Percentiles rank a stretch among this genome's conserved stretches.
Evolutionary conservation across 257 asterid species (phyloP).

Genomic region (Cordia subcordata): DNA sequence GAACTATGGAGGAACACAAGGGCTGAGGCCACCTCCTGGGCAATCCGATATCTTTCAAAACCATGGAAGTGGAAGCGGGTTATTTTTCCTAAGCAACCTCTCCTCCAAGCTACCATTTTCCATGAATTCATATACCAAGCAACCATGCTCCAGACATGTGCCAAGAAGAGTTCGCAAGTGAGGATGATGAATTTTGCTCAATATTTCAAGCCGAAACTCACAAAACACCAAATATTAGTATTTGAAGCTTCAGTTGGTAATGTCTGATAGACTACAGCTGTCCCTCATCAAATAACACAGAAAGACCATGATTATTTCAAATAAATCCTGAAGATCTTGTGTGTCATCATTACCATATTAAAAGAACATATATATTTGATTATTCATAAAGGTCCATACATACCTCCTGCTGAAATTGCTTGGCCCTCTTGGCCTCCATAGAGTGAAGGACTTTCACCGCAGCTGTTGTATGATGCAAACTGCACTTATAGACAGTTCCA

Average conservation of each 20-base stretch:
- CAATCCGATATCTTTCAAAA: constrained; percentile 68
- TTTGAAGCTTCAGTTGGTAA: background rate
- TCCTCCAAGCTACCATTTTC: constrained; percentile 87
- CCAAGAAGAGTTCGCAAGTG: constrained; percentile 85
- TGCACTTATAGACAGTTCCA: constrained; percentile 87
- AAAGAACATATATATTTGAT: background rate
- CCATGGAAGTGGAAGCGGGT: constrained; percentile 68
- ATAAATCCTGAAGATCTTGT: no score
- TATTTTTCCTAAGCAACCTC: constrained; percentile 41
- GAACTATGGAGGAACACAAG: constrained; percentile 73
- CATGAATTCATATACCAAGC: constrained; percentile 90
- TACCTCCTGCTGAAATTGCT: constrained; percentile 92
- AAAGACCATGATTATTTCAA: no score
- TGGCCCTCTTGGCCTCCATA: constrained; percentile 40
- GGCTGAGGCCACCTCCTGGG: constrained; percentile 92
- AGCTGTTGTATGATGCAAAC: constrained; percentile 71
- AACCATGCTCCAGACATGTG: constrained; percentile 72
- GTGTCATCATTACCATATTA: no score
- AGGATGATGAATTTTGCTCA: constrained; percentile 81
- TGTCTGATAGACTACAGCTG: background rate
- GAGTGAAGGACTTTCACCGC: constrained; percentile 85
- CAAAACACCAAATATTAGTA: constrained; percentile 15
- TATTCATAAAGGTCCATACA: background rate
- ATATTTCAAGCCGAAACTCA: constrained; percentile 56
- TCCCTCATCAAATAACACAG: background rate